Base-by-base conservation (phyloP, 805 yeast genomes). In the Yamadazyma ubonensis region DNA sequence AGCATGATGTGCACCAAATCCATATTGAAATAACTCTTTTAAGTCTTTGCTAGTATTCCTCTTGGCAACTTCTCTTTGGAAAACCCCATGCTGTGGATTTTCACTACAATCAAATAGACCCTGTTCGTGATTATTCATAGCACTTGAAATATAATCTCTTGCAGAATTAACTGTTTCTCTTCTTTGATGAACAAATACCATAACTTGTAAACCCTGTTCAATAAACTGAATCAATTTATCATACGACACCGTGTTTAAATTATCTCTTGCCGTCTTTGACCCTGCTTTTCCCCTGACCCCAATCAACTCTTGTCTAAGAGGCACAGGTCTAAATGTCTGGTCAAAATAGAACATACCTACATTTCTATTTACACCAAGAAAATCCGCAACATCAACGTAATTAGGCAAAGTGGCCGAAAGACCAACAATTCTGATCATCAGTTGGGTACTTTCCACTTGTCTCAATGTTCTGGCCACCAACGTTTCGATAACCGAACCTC, bases 401-500 rank as follows among this genome's bases (percentile, higher is more conserved):
- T 90, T 90, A 0, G 98, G 98, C 38, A 90, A 70, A 0, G 98
- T 90, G 2, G 98, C 98, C 11, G 96, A 88, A 31, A 90, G 67
- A 49, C 97, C 98, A 19, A 89, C 80, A n/a, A 91, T 88, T 51
- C 97, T 70, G 47, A 91, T 90, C 90, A 90, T 83, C 36, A 86
- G 81, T 58, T 93, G 99, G 0, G 95, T 78, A 44, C 95, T 79
- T 58, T 93, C 99, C 4, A 93, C 98, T 55, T 90, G 97, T 42
- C 99, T 71, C 44, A 90, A 71, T 0, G 99, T 93, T 63, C 98
- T 78, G 0, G 97, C 96, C 3, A 90, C 96, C 38, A 90, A 68
- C 0, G 97, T 89, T 60, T 93, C 99, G 46, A 93, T 87, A 5
- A 93, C 99, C 6, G 97, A 87, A 52, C 99, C 99, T 69, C 99